Conservation (phyloP, 1,139 yeast genomes). For the Candida pseudoviswanathii region DNA sequence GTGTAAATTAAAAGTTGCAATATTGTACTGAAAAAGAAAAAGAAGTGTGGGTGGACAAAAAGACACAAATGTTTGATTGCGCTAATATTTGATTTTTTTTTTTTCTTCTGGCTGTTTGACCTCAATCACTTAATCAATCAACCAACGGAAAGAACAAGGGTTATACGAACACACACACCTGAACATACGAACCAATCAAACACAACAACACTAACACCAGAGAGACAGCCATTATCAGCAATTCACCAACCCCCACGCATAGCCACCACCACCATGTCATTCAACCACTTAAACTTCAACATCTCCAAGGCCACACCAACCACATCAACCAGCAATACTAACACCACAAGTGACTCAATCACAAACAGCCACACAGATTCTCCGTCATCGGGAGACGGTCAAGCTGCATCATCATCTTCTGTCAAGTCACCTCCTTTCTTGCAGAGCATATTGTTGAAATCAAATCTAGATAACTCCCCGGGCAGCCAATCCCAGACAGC, state of each 20-base stretch:
- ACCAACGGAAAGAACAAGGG: neutral
- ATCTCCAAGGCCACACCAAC: conserved; percentile 47
- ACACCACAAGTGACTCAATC: conserved; percentile 20
- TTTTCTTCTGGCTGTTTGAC: too few species aligned
- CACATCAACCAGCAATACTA: conserved; percentile 44
- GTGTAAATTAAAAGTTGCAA: neutral
- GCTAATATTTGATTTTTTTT: too few species aligned
- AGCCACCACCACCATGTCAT: conserved; percentile 25
- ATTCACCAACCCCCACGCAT: too few species aligned
- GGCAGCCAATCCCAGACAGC: neutral
- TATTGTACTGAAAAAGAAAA: conserved; percentile 4
- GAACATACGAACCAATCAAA: neutral
- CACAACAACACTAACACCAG: neutral
- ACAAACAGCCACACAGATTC: neutral
- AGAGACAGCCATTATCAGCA: too few species aligned
- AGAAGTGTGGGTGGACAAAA: too few species aligned
- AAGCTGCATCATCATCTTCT: conserved; percentile 7
- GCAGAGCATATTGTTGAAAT: conserved; percentile 21
- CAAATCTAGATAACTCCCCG: conserved; percentile 10
- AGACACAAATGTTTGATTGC: too few species aligned
- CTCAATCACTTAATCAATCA: neutral
- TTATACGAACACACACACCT: neutral
- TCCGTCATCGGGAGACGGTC: neutral
- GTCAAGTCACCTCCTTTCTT: conserved; percentile 22
- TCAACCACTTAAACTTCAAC: conserved; percentile 39